Base-by-base conservation (phyloP, 1,284 basidiomycete species). In the Trametes pubescens region DNA sequence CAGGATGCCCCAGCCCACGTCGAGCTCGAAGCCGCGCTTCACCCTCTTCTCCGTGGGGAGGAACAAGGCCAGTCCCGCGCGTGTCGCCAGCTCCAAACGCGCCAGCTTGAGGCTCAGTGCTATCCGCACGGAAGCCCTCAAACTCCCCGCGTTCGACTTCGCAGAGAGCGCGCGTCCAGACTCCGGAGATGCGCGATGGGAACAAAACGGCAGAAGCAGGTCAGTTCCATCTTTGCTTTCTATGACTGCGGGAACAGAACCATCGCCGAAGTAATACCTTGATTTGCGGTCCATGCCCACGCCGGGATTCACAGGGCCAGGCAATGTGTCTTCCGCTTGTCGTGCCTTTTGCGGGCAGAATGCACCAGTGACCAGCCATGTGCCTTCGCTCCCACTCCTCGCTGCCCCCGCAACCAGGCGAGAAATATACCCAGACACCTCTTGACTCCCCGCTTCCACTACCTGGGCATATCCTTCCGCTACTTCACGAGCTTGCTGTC, bases 11-110 rank as follows among this genome's bases (percentile, higher is more conserved):
- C 55, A 29, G n/a, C 21, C 56, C 29, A 24, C 48, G 46, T 16
- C 65, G 3, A 43, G 51, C n/a, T 24, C 53, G 8, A 63, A 63
- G 35, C 34, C 58, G 21, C 64, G 64, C 47, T 57, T 57, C 46
- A 44, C 21, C 37, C 57, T 62, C 57, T 67, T 67, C 62, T 59
- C 26, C 49, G 65, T 67, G 7, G 65, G 65, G 38, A 59, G 34
- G 57, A 57, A 53, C 62, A 67, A 64, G 57, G 18, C 62, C 37
- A 67, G 62, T 26, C 65, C 65, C 6, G 65, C 65, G 4, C 65
- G 62, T 13, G 44, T 57, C 11, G 65, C 65, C 18, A 67, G 62
- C 60, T 51, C 38, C 24, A 61, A 54, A 46, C 65, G 65, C 51
- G 62, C 59, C 11, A 64, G 62, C 40, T 51, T 59, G 26, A 35